Evolutionary conservation across 1,284 basidiomycete genomes (phyloP), one percentile per base, ranked within the genome.

Genomic region (Coniferiporia weirii): DNA sequence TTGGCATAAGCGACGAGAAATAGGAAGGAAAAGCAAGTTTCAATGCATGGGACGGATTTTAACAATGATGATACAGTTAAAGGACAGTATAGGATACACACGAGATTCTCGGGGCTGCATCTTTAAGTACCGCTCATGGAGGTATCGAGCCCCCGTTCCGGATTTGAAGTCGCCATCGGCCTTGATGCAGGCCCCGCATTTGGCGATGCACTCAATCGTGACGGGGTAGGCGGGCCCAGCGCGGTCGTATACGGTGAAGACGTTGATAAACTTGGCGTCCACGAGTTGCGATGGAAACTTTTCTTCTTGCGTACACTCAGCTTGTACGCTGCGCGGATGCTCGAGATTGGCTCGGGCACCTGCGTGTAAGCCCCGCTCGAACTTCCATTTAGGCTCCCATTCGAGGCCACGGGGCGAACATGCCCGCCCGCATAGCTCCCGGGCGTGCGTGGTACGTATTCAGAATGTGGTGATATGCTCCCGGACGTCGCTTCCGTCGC

Each of bases 301-400:
- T 75, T 77, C 68, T 79, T 80, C 68, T 81, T 82, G 61, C 82
- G 75, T 50, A 81, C 75, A 54, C 82, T 78, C 4, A 77, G 75
- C 64, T 77, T 74, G 62, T 81, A 83, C 9, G 82, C 82, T 0
- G 80, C 80, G 12, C 83, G 80, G 61, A 84, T 82, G 15, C 78
- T 78, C 0, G 70, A 75, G 1, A 78, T 72, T 9, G 76, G 74
- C 53, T 72, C 70, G 10, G 64, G 57, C 19, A 22, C 6, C n/a
- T 59, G 62, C 40, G 40, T n/a, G 7, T 43, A 43, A n/a, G n/a
- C 40, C 7, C 40, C 40, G 40, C 40, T 7, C 3, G 40, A 43
- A n/a, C 40, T 43, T 43, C 40, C 40, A 43, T 13, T 43, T 12
- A 27, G 27, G 27, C 27, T 27, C 27, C 27, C 27, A 27, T 27